phyloP scores from a whole-genome alignment of 352 stramenopile genomes.

The Phytophthora gonapodyides region DNA sequence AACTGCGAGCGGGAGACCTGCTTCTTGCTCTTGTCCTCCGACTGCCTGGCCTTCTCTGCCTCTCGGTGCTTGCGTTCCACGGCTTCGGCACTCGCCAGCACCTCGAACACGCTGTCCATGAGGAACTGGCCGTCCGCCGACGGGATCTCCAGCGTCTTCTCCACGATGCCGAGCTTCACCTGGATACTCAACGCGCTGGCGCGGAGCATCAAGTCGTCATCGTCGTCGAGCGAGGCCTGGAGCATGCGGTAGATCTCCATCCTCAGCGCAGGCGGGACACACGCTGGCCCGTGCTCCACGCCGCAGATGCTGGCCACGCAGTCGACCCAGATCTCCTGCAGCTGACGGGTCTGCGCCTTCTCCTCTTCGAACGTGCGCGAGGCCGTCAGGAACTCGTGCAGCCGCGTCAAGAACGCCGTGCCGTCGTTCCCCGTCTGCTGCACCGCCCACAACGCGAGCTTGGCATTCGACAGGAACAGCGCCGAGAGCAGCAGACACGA shows the following conservation, averaged over 20 bases:
- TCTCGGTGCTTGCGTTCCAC: slow-evolving; percentile 49
- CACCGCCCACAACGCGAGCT: slow-evolving; percentile 76
- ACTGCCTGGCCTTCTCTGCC: slow-evolving; percentile 29
- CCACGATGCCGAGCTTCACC: slow-evolving; percentile 81
- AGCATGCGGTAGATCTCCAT: slow-evolving; percentile 84
- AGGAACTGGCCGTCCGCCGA: slow-evolving; percentile 66
- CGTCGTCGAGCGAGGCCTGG: slow-evolving; percentile 63
- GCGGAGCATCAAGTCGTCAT: slow-evolving; percentile 73
- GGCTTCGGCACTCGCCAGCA: slow-evolving; percentile 64
- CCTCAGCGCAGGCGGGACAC: slow-evolving; percentile 64
- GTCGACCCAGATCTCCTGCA: slow-evolving; percentile 85
- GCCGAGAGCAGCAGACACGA: slow-evolving; percentile 76
- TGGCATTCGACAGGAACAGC: slow-evolving; percentile 83
- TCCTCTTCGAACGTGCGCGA: slow-evolving; percentile 53
- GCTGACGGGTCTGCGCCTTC: slow-evolving; percentile 49
- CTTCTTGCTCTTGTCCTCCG: slow-evolving; percentile 26
- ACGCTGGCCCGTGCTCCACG: slow-evolving; percentile 69
- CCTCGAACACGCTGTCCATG: slow-evolving; percentile 74
- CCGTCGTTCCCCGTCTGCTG: slow-evolving; percentile 70
- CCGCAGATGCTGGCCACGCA: slow-evolving; percentile 80
- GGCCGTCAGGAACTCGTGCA: slow-evolving; percentile 66
- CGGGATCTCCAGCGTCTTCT: slow-evolving; percentile 79
- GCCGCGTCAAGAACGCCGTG: slow-evolving; percentile 49
- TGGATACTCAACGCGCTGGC: slow-evolving; percentile 81
- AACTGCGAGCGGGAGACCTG: slow-evolving; percentile 39